Percentiles rank a stretch among this genome's conserved stretches.
phyloP scores from a whole-genome alignment of 1,139 yeast species.

The Taphrina confusa region DNA sequence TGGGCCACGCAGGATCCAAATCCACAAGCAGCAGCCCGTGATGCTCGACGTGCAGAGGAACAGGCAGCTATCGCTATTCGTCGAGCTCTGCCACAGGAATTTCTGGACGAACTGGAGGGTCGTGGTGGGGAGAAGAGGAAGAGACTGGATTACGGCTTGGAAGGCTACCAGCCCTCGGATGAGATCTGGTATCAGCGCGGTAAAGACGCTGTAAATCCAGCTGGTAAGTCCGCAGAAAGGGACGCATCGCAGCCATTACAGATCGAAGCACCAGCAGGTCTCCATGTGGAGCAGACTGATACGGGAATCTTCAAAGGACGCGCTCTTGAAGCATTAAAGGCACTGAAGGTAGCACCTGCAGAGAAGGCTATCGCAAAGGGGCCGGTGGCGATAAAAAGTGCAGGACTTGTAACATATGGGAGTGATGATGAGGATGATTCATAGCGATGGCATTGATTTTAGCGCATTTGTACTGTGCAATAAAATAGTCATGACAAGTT shows the following conservation, averaged over 20 bases:
- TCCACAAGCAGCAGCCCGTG: conserved; percentile 62
- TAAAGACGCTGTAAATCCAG: conserved; percentile 36
- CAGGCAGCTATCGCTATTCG: conserved; percentile 50
- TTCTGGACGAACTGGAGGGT: conserved; percentile 39
- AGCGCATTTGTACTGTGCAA: neutral
- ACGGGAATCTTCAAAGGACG: conserved; percentile 14
- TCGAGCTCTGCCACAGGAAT: conserved; percentile 44
- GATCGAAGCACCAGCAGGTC: neutral
- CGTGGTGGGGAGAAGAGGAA: conserved; percentile 34
- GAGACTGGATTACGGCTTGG: conserved; percentile 37
- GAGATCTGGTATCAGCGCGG: conserved; percentile 40
- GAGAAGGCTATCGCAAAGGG: neutral
- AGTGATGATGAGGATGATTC: conserved; percentile 24
- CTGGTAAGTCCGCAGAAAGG: conserved; percentile 11
- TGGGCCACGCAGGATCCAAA: conserved; percentile 94
- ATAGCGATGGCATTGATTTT: conserved; percentile 2
- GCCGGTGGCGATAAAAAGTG: neutral
- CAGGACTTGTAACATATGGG: conserved; percentile 20
- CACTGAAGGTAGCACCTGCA: neutral
- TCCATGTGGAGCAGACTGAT: neutral
- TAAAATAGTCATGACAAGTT: neutral
- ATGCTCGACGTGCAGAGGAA: conserved; percentile 48
- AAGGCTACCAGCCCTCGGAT: conserved; percentile 39
- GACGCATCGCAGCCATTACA: neutral
- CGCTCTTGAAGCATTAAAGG: conserved; percentile 29